phyloP scores from a whole-genome alignment of 2,329 filamentous ascomycete species.

The Epicoccum sorghinum region DNA sequence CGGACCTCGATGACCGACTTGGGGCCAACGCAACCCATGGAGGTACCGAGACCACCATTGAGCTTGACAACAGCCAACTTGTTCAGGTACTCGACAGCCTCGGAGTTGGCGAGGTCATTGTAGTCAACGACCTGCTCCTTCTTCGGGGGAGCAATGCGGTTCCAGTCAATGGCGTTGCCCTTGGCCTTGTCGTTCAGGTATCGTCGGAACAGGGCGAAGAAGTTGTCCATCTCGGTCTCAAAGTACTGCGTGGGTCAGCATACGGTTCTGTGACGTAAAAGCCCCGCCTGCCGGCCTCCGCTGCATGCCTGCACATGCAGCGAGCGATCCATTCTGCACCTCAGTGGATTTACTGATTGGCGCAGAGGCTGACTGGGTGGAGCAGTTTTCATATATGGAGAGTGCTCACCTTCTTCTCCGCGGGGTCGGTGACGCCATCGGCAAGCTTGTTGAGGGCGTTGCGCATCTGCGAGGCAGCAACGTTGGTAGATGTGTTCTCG shows the following conservation, averaged over 20 bases:
- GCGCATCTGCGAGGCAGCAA: conserved; percentile 98
- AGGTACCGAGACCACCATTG: conserved; percentile 98
- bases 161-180: conserved; percentile 95
- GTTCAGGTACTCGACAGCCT: conserved; percentile 92
- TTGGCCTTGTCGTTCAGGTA: conserved; percentile 99
- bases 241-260: conserved; percentile 68
- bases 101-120: conserved; percentile 83
- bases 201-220: conserved; percentile 97
- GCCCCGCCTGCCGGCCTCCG: conserved; percentile 15
- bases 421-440: conserved; percentile 84
- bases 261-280: conserved; percentile 17
- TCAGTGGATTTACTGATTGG: background rate
- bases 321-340: background rate
- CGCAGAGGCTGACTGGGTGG: background rate
- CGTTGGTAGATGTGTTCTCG: conserved; percentile 98
- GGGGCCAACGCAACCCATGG: conserved; percentile 98
- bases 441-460: conserved; percentile 92
- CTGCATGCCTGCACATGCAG: conserved; percentile 3
- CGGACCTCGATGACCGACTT: conserved; percentile 99
- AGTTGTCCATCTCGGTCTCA: conserved; percentile 99
- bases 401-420: conserved; percentile 72
- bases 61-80: conserved; percentile 99
- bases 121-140: conserved; percentile 95
- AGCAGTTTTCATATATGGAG: background rate
- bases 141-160: conserved; percentile 92